phyloP scores from a whole-genome alignment of 2,329 filamentous ascomycete species.

The Penicillium verrucosum region DNA sequence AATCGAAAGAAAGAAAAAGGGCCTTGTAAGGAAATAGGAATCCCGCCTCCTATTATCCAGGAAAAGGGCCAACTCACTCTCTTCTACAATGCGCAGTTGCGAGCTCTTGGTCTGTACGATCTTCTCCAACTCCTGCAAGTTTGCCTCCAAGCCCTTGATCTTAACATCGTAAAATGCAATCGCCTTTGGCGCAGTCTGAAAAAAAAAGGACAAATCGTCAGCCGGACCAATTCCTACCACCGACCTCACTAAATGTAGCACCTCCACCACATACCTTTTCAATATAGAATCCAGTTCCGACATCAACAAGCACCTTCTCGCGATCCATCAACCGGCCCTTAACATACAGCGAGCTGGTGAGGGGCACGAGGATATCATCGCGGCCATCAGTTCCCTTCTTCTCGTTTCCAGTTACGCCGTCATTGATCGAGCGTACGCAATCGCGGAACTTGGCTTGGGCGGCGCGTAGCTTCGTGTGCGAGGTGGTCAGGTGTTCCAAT shows the following conservation, averaged over 20 bases:
- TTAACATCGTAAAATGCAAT: constrained; percentile 66
- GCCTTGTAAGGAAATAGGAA: neutral
- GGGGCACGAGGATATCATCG: constrained; percentile 72
- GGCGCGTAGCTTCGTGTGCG: constrained; percentile 82
- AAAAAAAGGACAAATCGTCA: neutral
- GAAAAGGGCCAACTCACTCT: constrained; percentile 57
- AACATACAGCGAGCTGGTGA: constrained; percentile 94
- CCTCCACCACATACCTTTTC: constrained; percentile 65
- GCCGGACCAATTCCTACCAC: neutral
- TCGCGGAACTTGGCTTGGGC: constrained; percentile 91
- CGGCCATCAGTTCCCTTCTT: constrained; percentile 34
- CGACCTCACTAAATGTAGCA: neutral
- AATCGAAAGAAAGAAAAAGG: neutral
- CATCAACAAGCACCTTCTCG: constrained; percentile 79
- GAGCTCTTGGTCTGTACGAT: constrained; percentile 73
- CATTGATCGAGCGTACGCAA: constrained; percentile 73
- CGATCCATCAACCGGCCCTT: constrained; percentile 73
- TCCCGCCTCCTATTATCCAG: too few relatives aligned
- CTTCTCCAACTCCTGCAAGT: constrained; percentile 65
- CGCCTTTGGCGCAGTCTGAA: constrained; percentile 56
- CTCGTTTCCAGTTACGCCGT: constrained; percentile 48
- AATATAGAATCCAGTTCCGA: constrained; percentile 90
- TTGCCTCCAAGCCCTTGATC: constrained; percentile 62
- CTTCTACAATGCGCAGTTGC: constrained; percentile 83
- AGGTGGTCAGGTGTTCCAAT: constrained; percentile 86